Evolutionary conservation across 257 asterid genomes (phyloP).

Genomic region (Petrea volubilis): DNA sequence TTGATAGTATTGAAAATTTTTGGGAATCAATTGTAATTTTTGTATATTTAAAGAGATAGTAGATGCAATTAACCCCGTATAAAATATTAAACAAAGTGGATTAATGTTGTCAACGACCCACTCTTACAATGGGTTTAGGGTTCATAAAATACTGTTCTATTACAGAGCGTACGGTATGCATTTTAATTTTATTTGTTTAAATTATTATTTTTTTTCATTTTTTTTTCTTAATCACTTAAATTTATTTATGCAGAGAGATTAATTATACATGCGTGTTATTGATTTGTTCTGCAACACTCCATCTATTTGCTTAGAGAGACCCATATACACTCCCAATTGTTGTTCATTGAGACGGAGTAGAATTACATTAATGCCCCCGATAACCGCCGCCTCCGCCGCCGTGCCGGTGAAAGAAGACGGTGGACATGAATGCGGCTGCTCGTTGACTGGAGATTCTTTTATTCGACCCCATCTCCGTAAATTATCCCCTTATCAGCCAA

Average conservation of each 20-base stretch:
- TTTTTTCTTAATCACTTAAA: background rate
- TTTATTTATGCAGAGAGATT: background rate
- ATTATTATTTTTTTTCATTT: background rate
- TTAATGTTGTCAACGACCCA: background rate
- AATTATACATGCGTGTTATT: conserved; percentile 48
- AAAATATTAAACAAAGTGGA: too few species aligned
- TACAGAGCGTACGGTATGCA: background rate
- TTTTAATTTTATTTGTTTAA: background rate
- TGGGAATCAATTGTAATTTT: too few species aligned
- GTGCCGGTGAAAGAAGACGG: conserved; percentile 44
- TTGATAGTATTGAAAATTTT: too few species aligned
- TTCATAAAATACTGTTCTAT: background rate
- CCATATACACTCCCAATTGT: conserved; percentile 18
- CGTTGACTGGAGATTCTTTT: conserved; percentile 52
- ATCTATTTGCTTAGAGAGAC: conserved; percentile 36
- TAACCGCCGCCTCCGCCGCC: conserved; percentile 35
- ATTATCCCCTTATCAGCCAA: conserved; percentile 67
- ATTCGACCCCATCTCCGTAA: conserved; percentile 65
- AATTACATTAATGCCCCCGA: conserved; percentile 30
- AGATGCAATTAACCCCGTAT: too few species aligned
- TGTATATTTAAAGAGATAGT: too few species aligned
- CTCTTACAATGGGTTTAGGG: conserved; percentile 9
- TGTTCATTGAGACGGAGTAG: conserved; percentile 24
- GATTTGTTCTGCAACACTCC: conserved; percentile 46
- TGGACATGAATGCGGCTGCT: conserved; percentile 6